Conservation (phyloP, 176 grass and related monocot species). For the Aegilops umbellulata region DNA sequence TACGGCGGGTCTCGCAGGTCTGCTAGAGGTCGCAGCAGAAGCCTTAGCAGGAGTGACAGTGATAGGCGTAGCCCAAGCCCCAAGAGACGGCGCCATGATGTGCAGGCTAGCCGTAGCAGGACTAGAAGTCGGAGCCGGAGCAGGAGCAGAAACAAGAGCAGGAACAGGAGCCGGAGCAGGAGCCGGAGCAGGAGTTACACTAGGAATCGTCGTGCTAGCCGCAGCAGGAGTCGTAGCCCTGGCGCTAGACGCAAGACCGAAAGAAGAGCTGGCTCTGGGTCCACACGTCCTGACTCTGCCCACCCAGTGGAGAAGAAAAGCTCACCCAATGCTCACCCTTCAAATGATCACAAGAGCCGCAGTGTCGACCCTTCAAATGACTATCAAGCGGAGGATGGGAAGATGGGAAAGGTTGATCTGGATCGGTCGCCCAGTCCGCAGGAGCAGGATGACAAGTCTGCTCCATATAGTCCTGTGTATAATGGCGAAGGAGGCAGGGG, state of each 20-base stretch:
- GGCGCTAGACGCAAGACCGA: constrained; percentile 38
- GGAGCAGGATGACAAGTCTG: constrained; percentile 38
- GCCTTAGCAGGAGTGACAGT: constrained; percentile 56
- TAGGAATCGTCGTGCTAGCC: constrained; percentile 44
- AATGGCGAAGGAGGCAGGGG: constrained; percentile 45
- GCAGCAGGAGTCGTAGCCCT: constrained; percentile 54
- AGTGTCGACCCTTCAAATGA: constrained; percentile 23
- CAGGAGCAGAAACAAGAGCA: constrained; percentile 23
- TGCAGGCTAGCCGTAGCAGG: constrained; percentile 38
- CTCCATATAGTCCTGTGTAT: constrained; percentile 40
- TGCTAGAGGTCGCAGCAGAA: constrained; percentile 48
- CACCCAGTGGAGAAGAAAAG: constrained; percentile 32
- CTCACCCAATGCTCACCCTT: constrained; percentile 21
- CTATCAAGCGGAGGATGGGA: background rate
- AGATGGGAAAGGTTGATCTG: constrained; percentile 47
- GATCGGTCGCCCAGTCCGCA: constrained; percentile 35
- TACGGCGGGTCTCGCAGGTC: constrained; percentile 41
- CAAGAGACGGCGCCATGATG: constrained; percentile 46
- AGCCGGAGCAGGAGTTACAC: constrained; percentile 56
- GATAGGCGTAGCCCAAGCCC: constrained; percentile 59
- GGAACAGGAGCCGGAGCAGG: constrained; percentile 20
- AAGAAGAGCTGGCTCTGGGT: constrained; percentile 28
- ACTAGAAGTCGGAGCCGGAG: constrained; percentile 41
- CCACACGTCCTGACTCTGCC: constrained; percentile 9
- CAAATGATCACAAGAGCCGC: constrained; percentile 22